These are phyloP conservation scores for Vaucheria bursata DNA, from an alignment of 352 stramenopile species.

Conservation along the genomic window DNA sequence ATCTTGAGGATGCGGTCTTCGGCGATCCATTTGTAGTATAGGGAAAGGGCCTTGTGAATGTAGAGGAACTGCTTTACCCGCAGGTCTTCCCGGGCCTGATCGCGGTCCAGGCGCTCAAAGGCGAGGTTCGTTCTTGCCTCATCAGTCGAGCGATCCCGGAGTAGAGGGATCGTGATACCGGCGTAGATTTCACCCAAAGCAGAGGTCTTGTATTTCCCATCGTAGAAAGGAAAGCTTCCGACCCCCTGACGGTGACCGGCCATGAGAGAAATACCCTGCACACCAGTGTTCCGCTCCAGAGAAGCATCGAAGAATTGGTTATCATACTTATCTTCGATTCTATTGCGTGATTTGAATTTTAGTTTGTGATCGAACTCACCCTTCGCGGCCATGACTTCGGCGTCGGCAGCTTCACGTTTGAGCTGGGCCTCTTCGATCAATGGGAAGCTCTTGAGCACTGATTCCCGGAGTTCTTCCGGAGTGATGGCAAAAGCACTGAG, in stretches of 20 bases:
- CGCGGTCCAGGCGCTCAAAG: neutral
- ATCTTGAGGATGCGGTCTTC: neutral
- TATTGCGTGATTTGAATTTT: neutral
- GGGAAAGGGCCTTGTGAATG: neutral
- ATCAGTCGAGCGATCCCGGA: neutral
- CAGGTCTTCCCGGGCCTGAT: neutral
- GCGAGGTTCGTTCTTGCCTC: neutral
- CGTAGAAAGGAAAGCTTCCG: neutral
- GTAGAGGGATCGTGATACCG: neutral
- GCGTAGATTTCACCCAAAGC: neutral
- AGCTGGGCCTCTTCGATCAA: neutral
- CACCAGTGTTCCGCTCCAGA: neutral
- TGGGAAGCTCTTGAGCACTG: neutral
- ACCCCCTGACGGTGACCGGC: neutral
- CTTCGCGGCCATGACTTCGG: neutral
- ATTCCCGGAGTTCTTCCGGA: too few species aligned
- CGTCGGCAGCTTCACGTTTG: neutral
- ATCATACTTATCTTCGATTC: neutral
- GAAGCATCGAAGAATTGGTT: neutral
- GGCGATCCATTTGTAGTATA: neutral
- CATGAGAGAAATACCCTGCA: neutral
- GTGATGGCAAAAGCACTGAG: too few species aligned
- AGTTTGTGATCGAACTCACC: neutral
- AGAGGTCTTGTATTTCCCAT: neutral
- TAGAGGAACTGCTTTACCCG: neutral